Evolutionary conservation across 2,329 filamentous ascomycete species (phyloP), one percentile per base, ranked within the genome.

Genomic region (Saccharata proteae): DNA sequence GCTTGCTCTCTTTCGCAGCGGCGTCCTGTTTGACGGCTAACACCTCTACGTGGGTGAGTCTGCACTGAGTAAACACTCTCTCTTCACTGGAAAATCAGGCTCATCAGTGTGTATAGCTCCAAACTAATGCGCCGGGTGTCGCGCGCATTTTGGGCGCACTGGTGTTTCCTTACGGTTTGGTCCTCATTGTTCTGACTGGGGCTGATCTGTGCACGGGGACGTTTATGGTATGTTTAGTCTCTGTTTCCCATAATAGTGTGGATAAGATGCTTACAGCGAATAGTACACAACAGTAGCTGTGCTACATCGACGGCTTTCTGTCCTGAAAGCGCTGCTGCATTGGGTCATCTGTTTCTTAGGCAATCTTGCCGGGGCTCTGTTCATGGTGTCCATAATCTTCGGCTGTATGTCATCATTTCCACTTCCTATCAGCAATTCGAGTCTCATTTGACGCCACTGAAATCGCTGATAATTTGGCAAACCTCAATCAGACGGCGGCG

Each of bases 301-400:
- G 2, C 30, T 44, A 3, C 42, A 45, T 18, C 30, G 37, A 12
- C 40, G 43, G 12, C 43, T 62, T 16, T 49, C 44, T 21, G 12
- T 55, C 25, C 18, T 45, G 18, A 53, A 47, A 30, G 55, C 58
- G 52, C 37, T 58, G 3, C 36, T 51, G 1, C 55, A 58, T 29
- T 67, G 62, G 64, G 33, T 54, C 21, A 44, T 67, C 4, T 64
- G 60, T 11, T 69, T 65, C 36, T 54, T 59, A 26, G 64, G 61
- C 1, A 69, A 69, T 38, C 44, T 69, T 3, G 59, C 60, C 3
- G 65, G 65, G 0, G 57, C 54, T 2, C 41, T 69, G 4, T 67
- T 68, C 37, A 50, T 68, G 8, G 59, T 64, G 35, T 46, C 56
- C 4, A 52, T 69, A 5, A 58, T 69, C 25, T 61, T 61, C 27